Percentiles rank a stretch among this genome's conserved stretches.
phyloP scores from a whole-genome alignment of 371 early-diverging fungal species.

The Mortierella sp. region DNA sequence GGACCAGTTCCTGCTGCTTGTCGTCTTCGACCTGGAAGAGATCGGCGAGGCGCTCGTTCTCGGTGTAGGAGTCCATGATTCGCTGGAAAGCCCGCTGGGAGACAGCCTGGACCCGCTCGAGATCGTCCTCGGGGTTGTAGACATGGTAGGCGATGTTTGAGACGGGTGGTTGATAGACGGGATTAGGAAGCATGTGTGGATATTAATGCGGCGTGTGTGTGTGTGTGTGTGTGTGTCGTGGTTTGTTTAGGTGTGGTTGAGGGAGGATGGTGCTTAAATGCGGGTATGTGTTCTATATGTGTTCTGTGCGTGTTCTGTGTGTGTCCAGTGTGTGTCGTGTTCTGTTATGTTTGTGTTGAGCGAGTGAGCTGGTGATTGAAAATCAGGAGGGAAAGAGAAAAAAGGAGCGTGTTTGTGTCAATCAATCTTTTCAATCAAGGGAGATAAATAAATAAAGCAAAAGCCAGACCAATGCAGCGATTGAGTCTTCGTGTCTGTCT shows the following conservation, averaged over 20 bases:
- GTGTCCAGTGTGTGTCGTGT: not conserved
- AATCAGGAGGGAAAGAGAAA: not conserved
- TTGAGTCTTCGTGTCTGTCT: too few relatives aligned
- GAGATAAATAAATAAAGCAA: not conserved
- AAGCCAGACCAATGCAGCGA: too few relatives aligned
- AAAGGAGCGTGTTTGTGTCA: not conserved
- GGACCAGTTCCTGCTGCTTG: conserved; percentile 23
- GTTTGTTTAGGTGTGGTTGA: not conserved
- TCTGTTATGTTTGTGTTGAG: not conserved
- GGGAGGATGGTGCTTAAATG: too few relatives aligned
- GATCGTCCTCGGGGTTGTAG: conserved; percentile 48
- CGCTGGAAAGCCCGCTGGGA: conserved; percentile 46
- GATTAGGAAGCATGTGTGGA: conserved; percentile 35
- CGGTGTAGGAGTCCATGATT: conserved; percentile 44
- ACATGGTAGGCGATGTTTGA: conserved; percentile 54
- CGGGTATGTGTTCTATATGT: not conserved
- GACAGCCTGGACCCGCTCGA: conserved; percentile 23
- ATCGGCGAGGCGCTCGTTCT: conserved; percentile 47
- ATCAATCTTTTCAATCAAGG: not conserved
- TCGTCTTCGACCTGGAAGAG: conserved; percentile 49
- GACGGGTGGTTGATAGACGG: conserved; percentile 39
- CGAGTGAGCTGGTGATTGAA: conserved; percentile 1
- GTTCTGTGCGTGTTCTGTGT: not conserved
- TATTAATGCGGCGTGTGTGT: not conserved
- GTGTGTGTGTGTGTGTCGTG: not conserved